These are phyloP conservation scores for Acanthamoeba triangularis DNA, from an alignment of 208 protist genomes.

Conservation along the genomic window DNA sequence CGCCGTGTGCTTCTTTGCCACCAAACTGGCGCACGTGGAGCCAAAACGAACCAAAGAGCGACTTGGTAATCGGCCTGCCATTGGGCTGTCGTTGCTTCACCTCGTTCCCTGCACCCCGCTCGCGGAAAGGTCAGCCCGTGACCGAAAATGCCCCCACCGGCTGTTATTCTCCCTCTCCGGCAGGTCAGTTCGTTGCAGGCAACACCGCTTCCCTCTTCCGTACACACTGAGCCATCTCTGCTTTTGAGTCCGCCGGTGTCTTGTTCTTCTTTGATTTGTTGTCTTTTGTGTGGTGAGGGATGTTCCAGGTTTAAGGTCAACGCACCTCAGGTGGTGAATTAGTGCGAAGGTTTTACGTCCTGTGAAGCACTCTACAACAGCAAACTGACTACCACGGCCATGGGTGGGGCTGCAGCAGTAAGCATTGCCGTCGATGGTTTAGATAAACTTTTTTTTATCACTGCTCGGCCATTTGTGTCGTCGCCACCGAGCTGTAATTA, in stretches of 20 bases:
- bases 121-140: too few relatives aligned
- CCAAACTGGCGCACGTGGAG: too few relatives aligned
- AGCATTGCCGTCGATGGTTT: constrained; percentile 44
- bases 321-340: constrained; percentile 39
- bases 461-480: background rate
- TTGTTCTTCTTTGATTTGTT: background rate
- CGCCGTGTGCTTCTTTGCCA: too few relatives aligned
- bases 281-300: background rate
- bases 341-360: constrained; percentile 55
- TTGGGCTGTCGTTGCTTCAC: background rate
- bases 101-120: background rate
- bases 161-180: background rate
- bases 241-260: too few relatives aligned
- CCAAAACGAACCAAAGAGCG: too few relatives aligned
- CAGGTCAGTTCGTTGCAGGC: too few relatives aligned
- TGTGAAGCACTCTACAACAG: constrained; percentile 1
- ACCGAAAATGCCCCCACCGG: background rate
- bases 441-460: background rate
- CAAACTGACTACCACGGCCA: constrained; percentile 43
- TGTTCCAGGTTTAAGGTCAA: constrained; percentile 45
- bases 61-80: background rate
- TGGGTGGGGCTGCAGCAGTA: background rate
- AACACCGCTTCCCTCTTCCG: too few relatives aligned
- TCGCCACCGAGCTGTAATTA: background rate
- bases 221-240: too few relatives aligned